phyloP scores from a whole-genome alignment of 169 alveolate genomes.

The Babesia sp. region DNA sequence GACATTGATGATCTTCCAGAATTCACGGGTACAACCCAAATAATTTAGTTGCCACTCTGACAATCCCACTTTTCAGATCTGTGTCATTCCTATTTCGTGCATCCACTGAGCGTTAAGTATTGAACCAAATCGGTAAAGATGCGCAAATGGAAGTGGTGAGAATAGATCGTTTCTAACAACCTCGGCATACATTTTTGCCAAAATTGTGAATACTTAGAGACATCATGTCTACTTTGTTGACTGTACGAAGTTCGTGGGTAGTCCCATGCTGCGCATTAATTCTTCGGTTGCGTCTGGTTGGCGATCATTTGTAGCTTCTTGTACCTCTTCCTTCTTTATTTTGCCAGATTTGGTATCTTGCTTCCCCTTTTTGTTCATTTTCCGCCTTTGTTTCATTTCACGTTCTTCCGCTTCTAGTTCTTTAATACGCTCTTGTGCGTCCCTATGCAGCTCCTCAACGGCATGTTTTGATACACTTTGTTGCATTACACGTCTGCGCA shows the following conservation, averaged over 20 bases:
- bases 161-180: too few relatives aligned
- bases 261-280: conserved; percentile 50
- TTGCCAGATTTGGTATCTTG: conserved; percentile 1
- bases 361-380: conserved; percentile 45
- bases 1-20: too few relatives aligned
- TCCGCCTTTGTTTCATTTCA: conserved; percentile 44
- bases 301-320: not conserved
- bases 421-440: conserved; percentile 55
- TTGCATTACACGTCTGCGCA: conserved; percentile 67
- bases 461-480: conserved; percentile 19
- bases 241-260: conserved; percentile 46
- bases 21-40: too few relatives aligned
- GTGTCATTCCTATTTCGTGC: too few relatives aligned
- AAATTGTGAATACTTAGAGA: too few relatives aligned
- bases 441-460: conserved; percentile 55
- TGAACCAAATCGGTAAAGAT: too few relatives aligned
- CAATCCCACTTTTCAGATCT: too few relatives aligned
- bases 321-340: conserved; percentile 27
- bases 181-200: too few relatives aligned
- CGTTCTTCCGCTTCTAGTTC: conserved; percentile 63
- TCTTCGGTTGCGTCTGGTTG: conserved; percentile 6
- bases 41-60: too few relatives aligned
- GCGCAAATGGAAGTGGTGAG: too few relatives aligned
- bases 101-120: too few relatives aligned
- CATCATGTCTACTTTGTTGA: too few relatives aligned